Base-by-base conservation (phyloP, 2,329 filamentous ascomycete genomes). In the Chrysoporthe deuterocubensis region DNA sequence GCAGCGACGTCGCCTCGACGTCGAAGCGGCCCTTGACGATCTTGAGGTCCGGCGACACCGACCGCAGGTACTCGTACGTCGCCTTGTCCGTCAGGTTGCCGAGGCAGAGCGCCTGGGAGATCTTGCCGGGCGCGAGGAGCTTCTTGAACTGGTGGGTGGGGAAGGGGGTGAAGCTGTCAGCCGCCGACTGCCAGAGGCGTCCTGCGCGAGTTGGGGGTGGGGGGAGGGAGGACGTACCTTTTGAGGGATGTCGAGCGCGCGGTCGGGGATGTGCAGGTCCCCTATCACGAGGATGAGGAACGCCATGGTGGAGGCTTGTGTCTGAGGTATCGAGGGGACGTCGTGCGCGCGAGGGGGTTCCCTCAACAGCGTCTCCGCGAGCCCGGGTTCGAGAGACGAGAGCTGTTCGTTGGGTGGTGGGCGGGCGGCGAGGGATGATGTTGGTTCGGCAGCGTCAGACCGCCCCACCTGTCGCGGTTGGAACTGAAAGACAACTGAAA, bases 211-310 rank as follows among this genome's bases (percentile, higher is more conserved):
- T 4, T 7, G 18, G 11, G 13, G 18, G 61, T 34, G 68, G 56
- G 26, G 64, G 66, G 63, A 61, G 44, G 56, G 65, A 58, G 44
- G 6, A 62, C 18, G 73, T 84, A 94, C 93, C 89, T 97, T 97
- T 79, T 91, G 86, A 69, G 94, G 94, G 75, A 97, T 94, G 79
- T 97, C 94, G 72, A 96, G 89, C 74, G 93, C 94, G 78, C 94
- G 87, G 81, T 97, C 94, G 75, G 94, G 94, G 81, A 97, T 97
- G 83, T 97, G 94, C 65, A 97, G 88, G 83, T 97, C 94, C 79
- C 93, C 93, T 74, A 97, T 93, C 77, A 96, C 93, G 77, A 97
- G 88, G 77, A 97, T 94, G 73, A 97, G 86, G 81, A 95, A 93
- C 72, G 93, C 93, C 83, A 95, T 93, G 84, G 89, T 91, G 74